These are phyloP conservation scores for Microthlaspi erraticum DNA, from an alignment of 345 rosid genomes.

Conservation along the genomic window DNA sequence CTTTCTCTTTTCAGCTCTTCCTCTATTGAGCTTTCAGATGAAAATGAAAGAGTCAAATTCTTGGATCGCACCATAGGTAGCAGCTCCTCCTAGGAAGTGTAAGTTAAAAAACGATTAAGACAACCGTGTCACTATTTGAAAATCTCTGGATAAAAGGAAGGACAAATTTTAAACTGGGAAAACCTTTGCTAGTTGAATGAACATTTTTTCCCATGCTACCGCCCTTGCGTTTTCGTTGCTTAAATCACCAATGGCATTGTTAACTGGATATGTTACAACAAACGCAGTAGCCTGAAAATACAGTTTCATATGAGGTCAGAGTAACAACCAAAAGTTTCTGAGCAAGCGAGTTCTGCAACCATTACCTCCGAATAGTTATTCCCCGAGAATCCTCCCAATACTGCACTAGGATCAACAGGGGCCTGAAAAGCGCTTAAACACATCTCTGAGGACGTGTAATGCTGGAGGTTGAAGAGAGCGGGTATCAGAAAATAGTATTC, in stretches of 20 bases:
- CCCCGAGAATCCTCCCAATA: slow-evolving; percentile 89
- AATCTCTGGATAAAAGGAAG: slow-evolving; percentile 7
- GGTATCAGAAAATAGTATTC: slow-evolving; percentile 23
- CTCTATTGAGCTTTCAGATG: slow-evolving; percentile 97
- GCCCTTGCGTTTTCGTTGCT: slow-evolving; percentile 67
- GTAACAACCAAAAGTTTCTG: slow-evolving; percentile 26
- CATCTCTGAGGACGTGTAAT: slow-evolving; percentile 79
- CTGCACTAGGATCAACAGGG: slow-evolving; percentile 96
- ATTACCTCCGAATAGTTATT: slow-evolving; percentile 87
- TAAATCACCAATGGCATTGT: slow-evolving; percentile 71
- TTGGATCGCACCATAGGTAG: slow-evolving; percentile 67
- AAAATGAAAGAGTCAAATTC: slow-evolving; percentile 86
- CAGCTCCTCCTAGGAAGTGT: slow-evolving; percentile 70
- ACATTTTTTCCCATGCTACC: slow-evolving; percentile 93
- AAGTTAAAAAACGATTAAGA: slow-evolving; percentile 22
- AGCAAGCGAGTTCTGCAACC: slow-evolving; percentile 39
- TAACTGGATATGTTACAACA: slow-evolving; percentile 86
- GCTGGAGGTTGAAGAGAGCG: slow-evolving; percentile 56
- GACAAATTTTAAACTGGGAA: slow-evolving; percentile 22
- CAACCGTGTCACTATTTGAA: neutral
- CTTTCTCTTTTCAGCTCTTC: slow-evolving; percentile 97
- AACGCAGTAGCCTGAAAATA: slow-evolving; percentile 91
- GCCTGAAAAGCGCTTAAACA: slow-evolving; percentile 94
- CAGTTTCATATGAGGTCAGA: slow-evolving; percentile 23
- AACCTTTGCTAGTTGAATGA: slow-evolving; percentile 89